Base-by-base conservation (phyloP, 495 filamentous ascomycete genomes). In the Aspergillus egyptiacus region DNA sequence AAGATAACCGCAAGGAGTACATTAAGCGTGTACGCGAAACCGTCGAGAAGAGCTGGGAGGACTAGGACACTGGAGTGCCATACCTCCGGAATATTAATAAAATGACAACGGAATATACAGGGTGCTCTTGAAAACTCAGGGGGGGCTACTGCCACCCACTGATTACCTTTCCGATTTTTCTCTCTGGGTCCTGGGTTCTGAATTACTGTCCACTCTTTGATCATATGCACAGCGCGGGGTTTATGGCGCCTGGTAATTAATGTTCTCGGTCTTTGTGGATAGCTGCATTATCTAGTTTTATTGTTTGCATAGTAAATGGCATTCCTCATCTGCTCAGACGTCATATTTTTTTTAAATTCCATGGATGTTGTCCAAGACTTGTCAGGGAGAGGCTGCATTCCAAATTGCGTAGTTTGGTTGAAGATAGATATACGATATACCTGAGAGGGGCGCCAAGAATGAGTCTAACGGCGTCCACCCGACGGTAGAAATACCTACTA, bases 31-130 rank as follows among this genome's bases (percentile, higher is more conserved):
- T 98, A 15, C 76, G 88, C 34, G 93, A 97, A 70, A 96, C 91
- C 0, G 94, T 98, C 14, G 94, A 98, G 77, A 96, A 96, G 77
- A 96, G 91, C 70, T 97, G 93, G 93, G 91, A 97, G 43, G 91
- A 93, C 55, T 91, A 74, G 45, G 31, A 35, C 28, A 10, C 13
- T 17, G 24, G 14, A 28, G 37, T 28, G 46, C 11, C 32, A 19
- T 8, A 31, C 24, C 5, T 39, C 43, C 47, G 44, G 24, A 32
- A 22, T 28, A 23, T 37, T 46, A 37, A 20, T 46, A 13, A 35
- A 36, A 5, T 48, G 43, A 52, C 15, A 37, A 52, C 15, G 24
- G 44, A 46, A 48, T 13, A 46, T 50, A 35, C 34, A 28, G 37
- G 25, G 32, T 38, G 28, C 43, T 23, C 15, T 30, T 30, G 22